Percentiles rank a stretch among this genome's conserved stretches.
phyloP scores from a whole-genome alignment of 306 rosid genomes.

The Glycyrrhiza uralensis region DNA sequence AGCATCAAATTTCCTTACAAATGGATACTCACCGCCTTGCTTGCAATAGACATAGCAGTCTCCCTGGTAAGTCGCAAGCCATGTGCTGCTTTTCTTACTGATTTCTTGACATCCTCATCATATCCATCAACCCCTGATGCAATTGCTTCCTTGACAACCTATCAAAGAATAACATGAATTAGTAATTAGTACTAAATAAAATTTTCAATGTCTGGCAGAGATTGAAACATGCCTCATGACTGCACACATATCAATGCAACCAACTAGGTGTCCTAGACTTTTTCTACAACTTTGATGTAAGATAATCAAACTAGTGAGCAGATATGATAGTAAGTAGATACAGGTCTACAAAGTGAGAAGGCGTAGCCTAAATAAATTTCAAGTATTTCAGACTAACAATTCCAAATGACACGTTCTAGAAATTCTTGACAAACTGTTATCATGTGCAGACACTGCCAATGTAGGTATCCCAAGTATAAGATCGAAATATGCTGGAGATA shows the following conservation, averaged over 20 bases:
- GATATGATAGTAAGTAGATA: not conserved
- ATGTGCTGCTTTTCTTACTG: conserved; percentile 92
- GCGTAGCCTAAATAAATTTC: not conserved
- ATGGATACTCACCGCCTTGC: conserved; percentile 81
- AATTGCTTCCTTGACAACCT: conserved; percentile 93
- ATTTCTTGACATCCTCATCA: conserved; percentile 64
- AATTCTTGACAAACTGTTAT: conserved; percentile 4
- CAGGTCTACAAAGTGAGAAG: not conserved
- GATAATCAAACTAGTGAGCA: conserved; percentile 8
- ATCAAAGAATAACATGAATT: conserved; percentile 16
- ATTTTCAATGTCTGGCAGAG: not conserved
- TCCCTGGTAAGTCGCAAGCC: conserved; percentile 90
- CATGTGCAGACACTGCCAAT: not conserved
- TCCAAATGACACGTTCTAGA: not conserved
- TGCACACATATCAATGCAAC: not conserved
- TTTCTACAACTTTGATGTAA: not conserved
- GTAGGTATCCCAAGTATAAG: not conserved
- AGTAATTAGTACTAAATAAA: conserved; percentile 4
- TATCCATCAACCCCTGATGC: conserved; percentile 91
- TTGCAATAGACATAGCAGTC: conserved; percentile 85
- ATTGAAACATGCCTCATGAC: conserved; percentile 9
- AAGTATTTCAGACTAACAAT: not conserved
- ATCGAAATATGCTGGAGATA: not conserved
- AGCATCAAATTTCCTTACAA: conserved; percentile 23
- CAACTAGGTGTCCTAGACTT: not conserved